Evolutionary conservation across 2,329 filamentous ascomycete species (phyloP), one percentile per base, ranked within the genome.

Genomic region (Tolypocladium pustulatum): DNA sequence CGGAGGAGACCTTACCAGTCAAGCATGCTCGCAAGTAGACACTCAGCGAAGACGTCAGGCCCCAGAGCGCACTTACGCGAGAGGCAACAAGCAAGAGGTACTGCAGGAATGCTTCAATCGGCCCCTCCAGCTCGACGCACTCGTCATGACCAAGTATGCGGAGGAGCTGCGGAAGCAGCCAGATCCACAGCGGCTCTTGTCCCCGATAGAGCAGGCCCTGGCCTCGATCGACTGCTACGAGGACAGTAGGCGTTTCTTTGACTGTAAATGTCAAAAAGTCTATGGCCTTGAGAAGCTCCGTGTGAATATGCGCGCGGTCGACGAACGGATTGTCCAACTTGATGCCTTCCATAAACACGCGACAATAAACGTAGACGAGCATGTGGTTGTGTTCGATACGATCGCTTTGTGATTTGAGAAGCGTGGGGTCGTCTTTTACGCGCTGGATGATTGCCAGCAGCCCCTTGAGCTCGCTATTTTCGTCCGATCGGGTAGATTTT

Each of bases 291-390:
- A 82, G 72, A 1, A 84, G 84, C 65, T 90, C 85, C 53, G 79
- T 72, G 34, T 81, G 74, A 49, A 86, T 72, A 59, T 82, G 74
- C 38, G 78, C 76, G 56, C 72, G 74, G 62, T 84, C 76, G 60
- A 84, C 78, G 68, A 91, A 89, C 2, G 84, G 85, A 65, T 91
- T 84, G 65, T 91, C 83, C 67, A 83, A 79, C 63, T 81, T 80
- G 54, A 89, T 78, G 52, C 80, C 80, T 64, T 91, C 88, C 15
- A 97, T 77, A 27, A 91, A 88, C 59, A 90, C 89, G 68, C 89
- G 87, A 55, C 88, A 81, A 65, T 94, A 89, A 62, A 96, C 88
- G 67, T 89, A 91, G 57, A 96, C 86, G 55, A 97, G 81, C 73
- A 91, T 89, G 66, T 91, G 88, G 65, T 95, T 93, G 69, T 95